Evolutionary conservation across 371 early-diverging fungal species (phyloP), one percentile per base, ranked within the genome.

Genomic region (Lichtheimia ornata): DNA sequence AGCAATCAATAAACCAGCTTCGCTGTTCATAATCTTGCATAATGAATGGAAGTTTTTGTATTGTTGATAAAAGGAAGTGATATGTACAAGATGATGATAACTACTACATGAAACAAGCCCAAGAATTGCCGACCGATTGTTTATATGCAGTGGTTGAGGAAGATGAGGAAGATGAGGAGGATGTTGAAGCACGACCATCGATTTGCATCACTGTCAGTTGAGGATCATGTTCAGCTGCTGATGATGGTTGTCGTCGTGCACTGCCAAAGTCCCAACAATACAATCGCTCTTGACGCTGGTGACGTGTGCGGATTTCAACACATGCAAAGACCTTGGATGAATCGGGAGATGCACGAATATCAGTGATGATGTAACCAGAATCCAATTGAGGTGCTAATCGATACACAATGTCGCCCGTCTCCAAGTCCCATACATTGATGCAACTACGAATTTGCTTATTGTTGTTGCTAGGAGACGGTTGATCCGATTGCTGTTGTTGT

Each of bases 401-500:
- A 52, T 82, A 84, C 0, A 64, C 69, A 15, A 79, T 59, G 17
- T 79, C 64, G 2, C 83, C 83, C 0, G 78, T 84, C n/a, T 76
- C 74, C 22, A 85, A 50, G 50, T 81, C 75, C 83, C 84, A 85
- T 12, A 85, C 82, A 65, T 85, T 76, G 5, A 85, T 73, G 58
- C 84, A 85, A 6, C 76, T 70, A 50, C 70, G 69, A 25, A 53
- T 42, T 4, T 53, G 43, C 56, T 58, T 58, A n/a, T 17, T 20
- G 50, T 2, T n/a, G 15, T 45, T 22, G n/a, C 47, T 47, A 9
- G 47, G 5, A 13, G 47, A 47, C 14, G 22, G 3, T 22, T 2
- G 52, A 24, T 1, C 14, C 15, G 24, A n/a, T 9, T 52, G 52
- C 15, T 24, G 14, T 6, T 51, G 25, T 5, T 25, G 51, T 20